Evolutionary conservation across 129 eudicot species (phyloP).

Genomic region (Tagetes patula): DNA sequence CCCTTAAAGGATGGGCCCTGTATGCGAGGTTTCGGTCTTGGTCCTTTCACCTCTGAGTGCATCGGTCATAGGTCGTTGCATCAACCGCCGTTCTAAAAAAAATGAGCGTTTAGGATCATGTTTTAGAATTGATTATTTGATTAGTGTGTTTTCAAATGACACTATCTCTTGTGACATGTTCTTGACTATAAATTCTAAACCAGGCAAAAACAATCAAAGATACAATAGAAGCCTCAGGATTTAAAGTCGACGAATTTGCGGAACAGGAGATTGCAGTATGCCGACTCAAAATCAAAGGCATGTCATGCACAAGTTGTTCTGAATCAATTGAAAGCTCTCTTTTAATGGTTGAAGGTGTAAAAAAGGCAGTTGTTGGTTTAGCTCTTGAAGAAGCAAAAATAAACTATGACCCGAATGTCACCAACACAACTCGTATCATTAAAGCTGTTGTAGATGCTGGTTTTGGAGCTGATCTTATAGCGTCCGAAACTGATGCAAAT

Average conservation of each 20-base stretch:
- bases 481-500: constrained; percentile 66
- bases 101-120: no score
- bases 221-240: constrained; percentile 79
- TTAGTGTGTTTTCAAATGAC: not conserved
- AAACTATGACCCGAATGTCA: constrained; percentile 76
- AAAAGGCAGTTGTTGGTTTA: constrained; percentile 86
- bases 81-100: no score
- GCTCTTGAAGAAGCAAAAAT: constrained; percentile 96
- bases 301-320: constrained; percentile 96
- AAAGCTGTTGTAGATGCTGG: constrained; percentile 91
- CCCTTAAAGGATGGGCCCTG: no score
- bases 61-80: no score
- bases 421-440: constrained; percentile 45
- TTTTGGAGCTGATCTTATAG: constrained; percentile 83
- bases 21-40: no score
- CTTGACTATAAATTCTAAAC: not conserved
- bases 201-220: constrained; percentile 80
- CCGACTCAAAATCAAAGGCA: constrained; percentile 80
- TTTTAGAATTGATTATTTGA: constrained; percentile 2
- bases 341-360: constrained; percentile 70
- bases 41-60: no score
- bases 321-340: constrained; percentile 85
- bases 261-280: constrained; percentile 82
- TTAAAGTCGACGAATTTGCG: constrained; percentile 57
- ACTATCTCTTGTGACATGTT: not conserved